Conservation (phyloP, 2,329 filamentous ascomycete species). For the Ustulina deusta region DNA sequence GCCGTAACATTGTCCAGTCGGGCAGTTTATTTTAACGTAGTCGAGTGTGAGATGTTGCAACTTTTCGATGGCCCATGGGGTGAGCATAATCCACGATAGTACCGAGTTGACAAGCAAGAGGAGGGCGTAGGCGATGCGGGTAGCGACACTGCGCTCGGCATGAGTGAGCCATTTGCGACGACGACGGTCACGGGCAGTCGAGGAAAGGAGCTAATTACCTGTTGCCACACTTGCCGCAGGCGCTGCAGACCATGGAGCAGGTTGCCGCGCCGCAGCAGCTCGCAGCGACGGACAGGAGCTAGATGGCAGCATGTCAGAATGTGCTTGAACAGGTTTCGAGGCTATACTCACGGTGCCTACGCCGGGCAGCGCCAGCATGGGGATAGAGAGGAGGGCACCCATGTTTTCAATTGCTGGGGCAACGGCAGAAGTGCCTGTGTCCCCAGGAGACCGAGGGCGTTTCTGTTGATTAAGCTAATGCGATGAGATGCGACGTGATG, state of each 20-base stretch:
- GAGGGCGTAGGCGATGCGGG: conserved; percentile 94
- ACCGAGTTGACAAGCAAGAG: conserved; percentile 97
- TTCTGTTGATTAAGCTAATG: conserved; percentile 12
- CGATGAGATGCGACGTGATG: conserved; percentile 16
- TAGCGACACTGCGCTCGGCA: conserved; percentile 77
- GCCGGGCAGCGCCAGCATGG: conserved; percentile 88
- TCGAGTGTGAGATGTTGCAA: conserved; percentile 91
- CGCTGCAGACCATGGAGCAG: conserved; percentile 94
- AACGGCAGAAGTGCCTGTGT: conserved; percentile 22
- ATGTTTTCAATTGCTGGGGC: conserved; percentile 60
- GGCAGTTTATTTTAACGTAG: conserved; percentile 95
- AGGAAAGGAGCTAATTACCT: conserved; percentile 67
- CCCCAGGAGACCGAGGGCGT: neutral
- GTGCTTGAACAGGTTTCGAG: conserved; percentile 12
- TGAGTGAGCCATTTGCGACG: conserved; percentile 28
- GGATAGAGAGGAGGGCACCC: conserved; percentile 92
- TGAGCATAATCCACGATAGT: conserved; percentile 98
- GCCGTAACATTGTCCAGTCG: conserved; percentile 90
- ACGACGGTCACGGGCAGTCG: neutral
- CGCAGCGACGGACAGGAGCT: conserved; percentile 82
- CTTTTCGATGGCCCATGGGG: conserved; percentile 97
- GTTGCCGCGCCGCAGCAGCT: conserved; percentile 98
- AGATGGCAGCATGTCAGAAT: conserved; percentile 38
- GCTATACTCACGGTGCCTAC: conserved; percentile 78
- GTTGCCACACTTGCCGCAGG: conserved; percentile 97